Conservation (phyloP, 768 basidiomycete genomes). For the Serendipita sp. region DNA sequence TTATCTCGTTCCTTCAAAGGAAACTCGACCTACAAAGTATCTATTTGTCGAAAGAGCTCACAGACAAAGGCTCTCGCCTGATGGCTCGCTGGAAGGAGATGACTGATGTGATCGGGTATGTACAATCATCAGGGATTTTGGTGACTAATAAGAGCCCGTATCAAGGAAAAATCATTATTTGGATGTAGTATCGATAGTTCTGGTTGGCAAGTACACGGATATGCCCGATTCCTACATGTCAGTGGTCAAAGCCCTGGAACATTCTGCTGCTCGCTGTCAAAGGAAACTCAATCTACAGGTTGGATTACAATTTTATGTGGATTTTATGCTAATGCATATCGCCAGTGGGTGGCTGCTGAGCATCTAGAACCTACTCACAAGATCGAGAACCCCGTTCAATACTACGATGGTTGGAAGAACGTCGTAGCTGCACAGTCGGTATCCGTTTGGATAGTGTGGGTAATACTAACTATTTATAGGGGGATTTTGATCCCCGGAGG, state of each 20-base stretch:
- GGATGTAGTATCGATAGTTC: conserved; percentile 73
- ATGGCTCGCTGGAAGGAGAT: conserved; percentile 65
- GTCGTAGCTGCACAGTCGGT: conserved; percentile 78
- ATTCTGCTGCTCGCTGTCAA: conserved; percentile 85
- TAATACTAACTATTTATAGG: conserved; percentile 23
- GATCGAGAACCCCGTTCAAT: conserved; percentile 62
- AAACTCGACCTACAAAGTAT: conserved; percentile 58
- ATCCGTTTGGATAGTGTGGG: neutral
- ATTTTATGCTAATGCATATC: neutral
- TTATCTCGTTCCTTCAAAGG: conserved; percentile 66
- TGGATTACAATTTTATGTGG: conserved; percentile 16
- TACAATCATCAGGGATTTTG: neutral
- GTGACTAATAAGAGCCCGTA: conserved; percentile 4
- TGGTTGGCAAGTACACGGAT: conserved; percentile 96
- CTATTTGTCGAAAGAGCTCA: conserved; percentile 37
- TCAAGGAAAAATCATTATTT: conserved; percentile 82
- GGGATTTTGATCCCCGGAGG: conserved; percentile 97
- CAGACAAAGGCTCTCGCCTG: conserved; percentile 47
- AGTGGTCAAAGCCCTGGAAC: conserved; percentile 90
- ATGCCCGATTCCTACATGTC: conserved; percentile 98
- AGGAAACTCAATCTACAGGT: conserved; percentile 72
- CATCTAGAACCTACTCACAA: conserved; percentile 63
- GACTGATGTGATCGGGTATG: conserved; percentile 34
- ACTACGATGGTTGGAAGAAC: conserved; percentile 90
- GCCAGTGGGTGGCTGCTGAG: conserved; percentile 81